phyloP scores from a whole-genome alignment of 2,329 filamentous ascomycete genomes.

The Talaromyces sp. region DNA sequence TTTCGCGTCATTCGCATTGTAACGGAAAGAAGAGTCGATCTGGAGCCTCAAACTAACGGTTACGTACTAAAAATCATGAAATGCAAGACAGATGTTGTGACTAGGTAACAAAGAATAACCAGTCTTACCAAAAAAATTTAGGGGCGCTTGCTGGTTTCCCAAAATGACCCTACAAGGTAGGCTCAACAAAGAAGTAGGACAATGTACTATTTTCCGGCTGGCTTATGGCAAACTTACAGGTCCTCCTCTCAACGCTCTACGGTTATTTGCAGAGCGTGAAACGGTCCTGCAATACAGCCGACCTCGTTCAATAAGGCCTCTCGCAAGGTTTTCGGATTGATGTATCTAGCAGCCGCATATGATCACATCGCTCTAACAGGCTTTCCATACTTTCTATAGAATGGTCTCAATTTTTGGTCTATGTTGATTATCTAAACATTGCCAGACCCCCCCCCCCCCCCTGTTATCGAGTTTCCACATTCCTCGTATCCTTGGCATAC shows the following conservation, averaged over 20 bases:
- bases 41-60: not conserved
- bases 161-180: not conserved
- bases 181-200: not conserved
- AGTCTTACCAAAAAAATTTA: not conserved
- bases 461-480: slow-evolving; percentile 18
- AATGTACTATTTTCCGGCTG: not conserved
- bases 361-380: not conserved
- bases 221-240: not conserved
- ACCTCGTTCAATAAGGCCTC: not conserved
- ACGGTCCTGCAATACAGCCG: not conserved
- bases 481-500: slow-evolving; percentile 25
- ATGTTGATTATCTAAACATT: slow-evolving; percentile 24
- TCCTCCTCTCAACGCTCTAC: not conserved
- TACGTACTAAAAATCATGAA: not conserved
- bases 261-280: not conserved
- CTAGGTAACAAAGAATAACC: not conserved
- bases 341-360: not conserved
- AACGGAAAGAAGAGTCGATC: not conserved
- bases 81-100: not conserved
- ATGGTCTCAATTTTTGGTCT: slow-evolving; percentile 15
- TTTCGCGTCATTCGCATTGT: not conserved
- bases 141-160: not conserved
- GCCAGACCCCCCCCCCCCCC: slow-evolving; percentile 21
- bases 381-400: not conserved
- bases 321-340: not conserved